These are phyloP conservation scores for Nemania sp. DNA, from an alignment of 2,329 filamentous ascomycete genomes.

Conservation along the genomic window DNA sequence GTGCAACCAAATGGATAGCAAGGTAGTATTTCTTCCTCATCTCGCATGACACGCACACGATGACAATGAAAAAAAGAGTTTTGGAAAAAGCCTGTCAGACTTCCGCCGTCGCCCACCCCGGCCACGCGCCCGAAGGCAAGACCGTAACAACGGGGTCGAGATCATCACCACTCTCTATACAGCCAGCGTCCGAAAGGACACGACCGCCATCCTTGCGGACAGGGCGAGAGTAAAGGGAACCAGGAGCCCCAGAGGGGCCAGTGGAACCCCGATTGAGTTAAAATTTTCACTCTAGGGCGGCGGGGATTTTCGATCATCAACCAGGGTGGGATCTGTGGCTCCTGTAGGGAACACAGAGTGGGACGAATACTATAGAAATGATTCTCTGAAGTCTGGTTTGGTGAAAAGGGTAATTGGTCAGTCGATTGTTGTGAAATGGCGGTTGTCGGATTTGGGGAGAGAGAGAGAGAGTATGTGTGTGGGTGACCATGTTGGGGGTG, in stretches of 20 bases:
- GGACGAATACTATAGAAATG: constrained; percentile 98
- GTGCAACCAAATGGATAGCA: no score
- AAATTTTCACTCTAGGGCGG: constrained; percentile 83
- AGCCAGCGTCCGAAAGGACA: constrained; percentile 45
- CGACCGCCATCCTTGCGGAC: constrained; percentile 65
- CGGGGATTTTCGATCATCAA: constrained; percentile 92
- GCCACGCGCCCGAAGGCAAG: constrained; percentile 76
- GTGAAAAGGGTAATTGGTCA: constrained; percentile 17
- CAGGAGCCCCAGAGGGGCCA: constrained; percentile 44
- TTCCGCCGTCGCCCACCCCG: constrained; percentile 83
- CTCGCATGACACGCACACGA: constrained; percentile 50
- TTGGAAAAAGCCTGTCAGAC: constrained; percentile 76
- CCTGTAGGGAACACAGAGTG: constrained; percentile 87
- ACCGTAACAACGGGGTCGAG: constrained; percentile 72
- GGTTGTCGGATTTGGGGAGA: neutral
- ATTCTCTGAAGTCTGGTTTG: constrained; percentile 65
- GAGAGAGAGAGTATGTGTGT: no score
- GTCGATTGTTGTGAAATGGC: neutral
- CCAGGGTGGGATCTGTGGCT: constrained; percentile 95
- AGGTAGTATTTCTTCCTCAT: constrained; percentile 63
- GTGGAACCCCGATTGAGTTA: constrained; percentile 39
- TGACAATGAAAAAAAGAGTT: constrained; percentile 59
- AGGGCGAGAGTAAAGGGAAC: constrained; percentile 58
- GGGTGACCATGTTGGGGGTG: constrained; percentile 44
- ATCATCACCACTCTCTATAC: constrained; percentile 95